phyloP scores from a whole-genome alignment of 1,139 yeast genomes.

The Saccharomyces hybrid region DNA sequence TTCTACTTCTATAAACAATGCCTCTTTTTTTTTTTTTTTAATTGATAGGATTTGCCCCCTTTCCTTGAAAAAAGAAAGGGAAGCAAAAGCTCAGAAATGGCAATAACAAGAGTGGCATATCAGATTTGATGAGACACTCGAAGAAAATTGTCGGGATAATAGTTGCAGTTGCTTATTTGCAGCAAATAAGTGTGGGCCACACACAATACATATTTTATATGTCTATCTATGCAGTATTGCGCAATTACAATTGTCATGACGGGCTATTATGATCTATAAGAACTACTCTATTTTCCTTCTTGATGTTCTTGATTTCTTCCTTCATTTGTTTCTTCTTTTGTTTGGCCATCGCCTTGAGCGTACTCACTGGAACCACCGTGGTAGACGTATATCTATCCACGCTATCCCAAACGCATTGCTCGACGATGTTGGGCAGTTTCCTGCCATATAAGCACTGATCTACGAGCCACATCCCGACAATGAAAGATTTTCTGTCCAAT shows the following conservation, averaged over 20 bases:
- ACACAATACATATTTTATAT: not conserved
- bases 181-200: not conserved
- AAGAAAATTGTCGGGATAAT: not conserved
- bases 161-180: not conserved
- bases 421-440: constrained; percentile 65
- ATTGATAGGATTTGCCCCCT: constrained; percentile 2
- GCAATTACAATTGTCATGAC: not conserved
- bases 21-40: not conserved
- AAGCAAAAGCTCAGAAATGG: not conserved
- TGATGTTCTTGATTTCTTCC: constrained; percentile 28
- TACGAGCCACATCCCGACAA: constrained; percentile 93
- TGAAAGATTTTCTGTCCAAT: constrained; percentile 68
- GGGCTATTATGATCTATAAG: constrained; percentile 4
- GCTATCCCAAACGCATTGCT: constrained; percentile 58
- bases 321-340: constrained; percentile 28
- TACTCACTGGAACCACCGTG: constrained; percentile 18
- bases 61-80: not conserved
- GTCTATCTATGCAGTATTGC: not conserved
- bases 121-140: not conserved
- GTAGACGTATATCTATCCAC: constrained; percentile 38
- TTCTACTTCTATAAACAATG: not conserved
- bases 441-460: constrained; percentile 95
- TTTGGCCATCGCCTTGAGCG: constrained; percentile 19
- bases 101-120: not conserved
- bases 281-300: constrained; percentile 19